A percentile compares a stretch with the other conserved stretches of the same genome.
Evolutionary conservation across 116 monocot species (phyloP).

Genomic region (Phalaenopsis hybrid): DNA sequence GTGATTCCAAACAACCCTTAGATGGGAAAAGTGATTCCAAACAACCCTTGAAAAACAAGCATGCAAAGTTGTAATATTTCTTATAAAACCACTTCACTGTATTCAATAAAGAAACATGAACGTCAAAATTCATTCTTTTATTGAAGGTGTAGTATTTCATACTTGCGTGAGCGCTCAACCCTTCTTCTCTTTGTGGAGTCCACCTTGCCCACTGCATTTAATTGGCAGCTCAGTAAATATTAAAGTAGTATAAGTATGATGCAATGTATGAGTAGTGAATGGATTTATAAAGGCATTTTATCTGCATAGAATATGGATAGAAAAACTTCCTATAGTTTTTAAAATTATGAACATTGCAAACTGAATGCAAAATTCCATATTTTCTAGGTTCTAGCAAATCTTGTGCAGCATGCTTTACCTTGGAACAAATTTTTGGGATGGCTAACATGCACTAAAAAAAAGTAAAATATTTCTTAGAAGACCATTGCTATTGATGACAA

Average conservation of each 20-base stretch:
- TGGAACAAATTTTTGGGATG: neutral
- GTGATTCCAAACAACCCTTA: no score
- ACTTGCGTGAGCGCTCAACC: conserved; percentile 53
- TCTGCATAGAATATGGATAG: neutral
- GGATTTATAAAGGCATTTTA: neutral
- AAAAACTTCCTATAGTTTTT: neutral
- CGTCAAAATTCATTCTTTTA: neutral
- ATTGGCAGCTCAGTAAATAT: neutral
- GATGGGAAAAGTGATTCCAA: no score
- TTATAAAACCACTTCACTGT: neutral
- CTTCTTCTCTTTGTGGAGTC: conserved; percentile 50
- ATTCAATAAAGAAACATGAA: neutral
- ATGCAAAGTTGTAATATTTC: neutral
- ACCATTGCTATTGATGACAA: no score
- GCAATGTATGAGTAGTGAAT: neutral
- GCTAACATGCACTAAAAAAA: neutral
- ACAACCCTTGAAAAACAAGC: neutral
- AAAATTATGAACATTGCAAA: neutral
- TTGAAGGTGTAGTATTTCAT: conserved; percentile 15
- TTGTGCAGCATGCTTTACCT: no score
- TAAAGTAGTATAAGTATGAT: neutral
- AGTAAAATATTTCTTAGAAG: no score
- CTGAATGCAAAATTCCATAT: neutral
- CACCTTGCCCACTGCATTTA: conserved; percentile 31
- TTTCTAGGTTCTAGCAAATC: no score